Conservation (phyloP, 495 filamentous ascomycete species). For the Lophium mytilinum region DNA sequence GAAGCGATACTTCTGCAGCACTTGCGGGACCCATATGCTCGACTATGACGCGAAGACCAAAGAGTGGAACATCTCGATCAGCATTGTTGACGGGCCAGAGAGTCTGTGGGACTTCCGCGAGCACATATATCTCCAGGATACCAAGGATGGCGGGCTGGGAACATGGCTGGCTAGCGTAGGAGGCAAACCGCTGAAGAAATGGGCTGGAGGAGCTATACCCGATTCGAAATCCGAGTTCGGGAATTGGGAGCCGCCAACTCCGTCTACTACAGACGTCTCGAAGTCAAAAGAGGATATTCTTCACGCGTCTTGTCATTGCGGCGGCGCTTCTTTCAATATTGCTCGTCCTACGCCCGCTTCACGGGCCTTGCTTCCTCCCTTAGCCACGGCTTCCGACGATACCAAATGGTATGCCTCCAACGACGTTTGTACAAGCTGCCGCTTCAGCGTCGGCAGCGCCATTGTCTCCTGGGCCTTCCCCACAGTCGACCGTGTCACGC, state of each 20-base stretch:
- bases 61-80: conserved; percentile 31
- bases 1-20: conserved; percentile 55
- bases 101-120: conserved; percentile 32
- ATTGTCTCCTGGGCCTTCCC: conserved; percentile 62
- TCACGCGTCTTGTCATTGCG: conserved; percentile 37
- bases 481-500: conserved; percentile 49
- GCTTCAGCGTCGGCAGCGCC: conserved; percentile 53
- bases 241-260: neutral
- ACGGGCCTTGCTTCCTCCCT: conserved; percentile 38
- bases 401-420: conserved; percentile 38
- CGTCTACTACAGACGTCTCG: neutral
- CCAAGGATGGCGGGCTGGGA: conserved; percentile 50
- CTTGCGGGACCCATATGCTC: conserved; percentile 54
- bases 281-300: conserved; percentile 15
- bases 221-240: neutral
- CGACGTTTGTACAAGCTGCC: conserved; percentile 52
- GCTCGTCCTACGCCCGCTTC: conserved; percentile 35
- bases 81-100: conserved; percentile 30
- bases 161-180: conserved; percentile 23
- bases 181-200: conserved; percentile 2
- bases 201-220: neutral
- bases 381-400: conserved; percentile 5
- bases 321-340: conserved; percentile 41
- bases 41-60: conserved; percentile 1
- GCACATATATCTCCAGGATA: conserved; percentile 44